A percentile compares a stretch with the other conserved stretches of the same genome.
Evolutionary conservation across 1,139 yeast species (phyloP).

Genomic region (Magnusiomyces suaveolens): DNA sequence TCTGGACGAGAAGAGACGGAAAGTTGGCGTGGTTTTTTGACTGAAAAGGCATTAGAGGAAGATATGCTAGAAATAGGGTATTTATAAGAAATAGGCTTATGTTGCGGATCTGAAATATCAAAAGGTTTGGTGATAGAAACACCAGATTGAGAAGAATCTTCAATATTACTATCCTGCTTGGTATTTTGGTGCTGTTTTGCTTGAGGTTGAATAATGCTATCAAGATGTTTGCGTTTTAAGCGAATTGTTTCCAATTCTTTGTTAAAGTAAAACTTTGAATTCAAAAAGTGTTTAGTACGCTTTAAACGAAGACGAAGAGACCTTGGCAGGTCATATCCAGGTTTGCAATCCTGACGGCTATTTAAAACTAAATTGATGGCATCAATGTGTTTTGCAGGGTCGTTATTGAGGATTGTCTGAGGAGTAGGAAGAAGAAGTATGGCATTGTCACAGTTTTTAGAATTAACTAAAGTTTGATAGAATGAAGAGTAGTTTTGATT

Average conservation of each 20-base stretch:
- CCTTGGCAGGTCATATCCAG: slow-evolving; percentile 3
- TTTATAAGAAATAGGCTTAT: no score
- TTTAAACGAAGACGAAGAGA: slow-evolving; percentile 4
- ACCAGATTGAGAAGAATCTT: no score
- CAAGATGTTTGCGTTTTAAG: background rate
- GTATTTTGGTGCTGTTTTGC: no score
- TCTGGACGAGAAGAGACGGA: background rate
- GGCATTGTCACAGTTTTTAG: background rate
- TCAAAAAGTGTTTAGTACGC: slow-evolving; percentile 3
- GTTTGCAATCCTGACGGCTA: background rate
- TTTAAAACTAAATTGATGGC: background rate
- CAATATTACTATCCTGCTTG: no score
- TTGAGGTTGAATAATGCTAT: background rate
- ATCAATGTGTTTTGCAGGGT: background rate
- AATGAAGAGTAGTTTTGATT: slow-evolving; percentile 5
- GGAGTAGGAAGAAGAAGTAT: slow-evolving; percentile 3
- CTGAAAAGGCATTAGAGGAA: no score
- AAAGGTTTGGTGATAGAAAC: no score
- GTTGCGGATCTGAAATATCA: no score
- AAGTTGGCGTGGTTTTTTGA: no score
- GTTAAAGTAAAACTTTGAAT: slow-evolving; percentile 1
- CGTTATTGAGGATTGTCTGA: background rate
- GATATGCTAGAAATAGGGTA: no score
- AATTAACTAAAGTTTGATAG: background rate
- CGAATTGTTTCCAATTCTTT: slow-evolving; percentile 2